Conservation (phyloP, 345 rosid species). For the Lumnitzera littorea region DNA sequence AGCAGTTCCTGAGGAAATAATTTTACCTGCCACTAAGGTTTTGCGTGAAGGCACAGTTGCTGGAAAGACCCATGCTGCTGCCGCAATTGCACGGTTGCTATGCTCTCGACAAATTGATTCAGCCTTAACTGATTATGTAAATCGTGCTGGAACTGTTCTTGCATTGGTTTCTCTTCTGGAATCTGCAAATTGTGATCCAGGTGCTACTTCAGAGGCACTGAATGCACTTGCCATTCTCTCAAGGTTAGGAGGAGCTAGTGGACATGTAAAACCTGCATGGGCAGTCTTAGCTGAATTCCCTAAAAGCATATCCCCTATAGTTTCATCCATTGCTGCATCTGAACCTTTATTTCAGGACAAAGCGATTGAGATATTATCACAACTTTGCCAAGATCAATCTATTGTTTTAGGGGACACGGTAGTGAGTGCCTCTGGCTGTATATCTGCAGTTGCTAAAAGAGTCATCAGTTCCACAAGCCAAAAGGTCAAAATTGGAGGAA, state of each 20-base stretch:
- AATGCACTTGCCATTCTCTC: conserved; percentile 92
- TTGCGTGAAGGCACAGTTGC: conserved; percentile 83
- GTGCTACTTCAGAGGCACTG: conserved; percentile 74
- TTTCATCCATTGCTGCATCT: conserved; percentile 62
- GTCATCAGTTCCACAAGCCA: conserved; percentile 51
- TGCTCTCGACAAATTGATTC: conserved; percentile 57
- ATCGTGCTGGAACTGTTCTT: conserved; percentile 87
- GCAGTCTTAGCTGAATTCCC: conserved; percentile 83
- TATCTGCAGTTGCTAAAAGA: conserved; percentile 62
- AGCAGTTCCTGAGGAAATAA: conserved; percentile 69
- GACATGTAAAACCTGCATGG: conserved; percentile 82
- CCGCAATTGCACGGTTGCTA: conserved; percentile 88
- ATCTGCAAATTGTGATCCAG: conserved; percentile 59
- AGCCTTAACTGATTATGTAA: conserved; percentile 75
- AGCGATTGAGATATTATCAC: conserved; percentile 85
- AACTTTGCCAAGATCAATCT: conserved; percentile 83
- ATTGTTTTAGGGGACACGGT: conserved; percentile 72
- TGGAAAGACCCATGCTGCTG: conserved; percentile 95
- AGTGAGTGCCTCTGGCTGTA: conserved; percentile 55
- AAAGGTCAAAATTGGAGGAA: conserved; percentile 91
- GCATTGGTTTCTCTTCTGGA: conserved; percentile 90
- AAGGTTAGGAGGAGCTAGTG: conserved; percentile 48
- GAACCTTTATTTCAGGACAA: conserved; percentile 81
- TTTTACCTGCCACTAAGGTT: conserved; percentile 87
- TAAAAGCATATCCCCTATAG: conserved; percentile 72